These are phyloP conservation scores for Stentor coeruleus DNA, from an alignment of 73 alveolate species.

Conservation along the genomic window DNA sequence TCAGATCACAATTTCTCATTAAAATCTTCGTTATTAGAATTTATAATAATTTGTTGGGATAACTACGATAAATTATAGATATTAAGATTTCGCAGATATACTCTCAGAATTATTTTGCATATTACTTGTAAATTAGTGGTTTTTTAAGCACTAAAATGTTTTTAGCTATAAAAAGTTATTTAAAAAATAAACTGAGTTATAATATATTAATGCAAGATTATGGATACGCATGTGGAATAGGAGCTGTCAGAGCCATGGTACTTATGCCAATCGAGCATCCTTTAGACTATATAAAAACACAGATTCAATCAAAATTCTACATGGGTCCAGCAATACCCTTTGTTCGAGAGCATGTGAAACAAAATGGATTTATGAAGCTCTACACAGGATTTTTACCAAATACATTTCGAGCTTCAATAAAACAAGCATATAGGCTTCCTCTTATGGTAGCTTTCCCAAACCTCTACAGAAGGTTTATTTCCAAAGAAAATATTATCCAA, in stretches of 20 bases:
- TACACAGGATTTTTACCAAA: slow-evolving; percentile 21
- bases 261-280: slow-evolving; percentile 16
- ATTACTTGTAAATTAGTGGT: too few relatives aligned
- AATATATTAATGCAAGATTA: neutral
- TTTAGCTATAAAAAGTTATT: too few relatives aligned
- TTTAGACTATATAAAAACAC: slow-evolving; percentile 12
- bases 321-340: neutral
- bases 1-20: too few relatives aligned
- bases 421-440: slow-evolving; percentile 11
- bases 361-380: slow-evolving; percentile 1
- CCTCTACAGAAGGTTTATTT: neutral
- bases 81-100: too few relatives aligned
- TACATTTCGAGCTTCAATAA: neutral
- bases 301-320: neutral
- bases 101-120: too few relatives aligned
- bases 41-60: too few relatives aligned
- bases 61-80: too few relatives aligned
- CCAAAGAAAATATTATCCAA: neutral
- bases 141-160: too few relatives aligned
- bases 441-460: slow-evolving; percentile 8
- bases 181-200: too few relatives aligned
- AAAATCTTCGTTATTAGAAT: too few relatives aligned
- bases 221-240: neutral
- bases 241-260: neutral
- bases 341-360: neutral